A percentile compares a stretch with the other conserved stretches of the same genome.
phyloP scores from a whole-genome alignment of 257 asterid genomes.

The Mitragyna speciosa region DNA sequence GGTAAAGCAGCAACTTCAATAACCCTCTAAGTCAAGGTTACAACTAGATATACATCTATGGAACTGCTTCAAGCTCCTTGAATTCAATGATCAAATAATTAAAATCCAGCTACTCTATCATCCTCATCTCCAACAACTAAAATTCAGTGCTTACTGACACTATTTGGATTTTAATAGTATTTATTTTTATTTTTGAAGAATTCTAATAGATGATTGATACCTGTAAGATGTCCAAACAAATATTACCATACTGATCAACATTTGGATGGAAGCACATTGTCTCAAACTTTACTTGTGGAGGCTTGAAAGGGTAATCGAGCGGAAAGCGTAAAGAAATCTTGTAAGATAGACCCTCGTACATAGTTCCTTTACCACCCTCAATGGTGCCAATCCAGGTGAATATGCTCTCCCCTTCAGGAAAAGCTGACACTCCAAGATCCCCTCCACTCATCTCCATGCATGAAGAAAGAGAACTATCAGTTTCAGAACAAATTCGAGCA shows the following conservation, averaged over 20 bases:
- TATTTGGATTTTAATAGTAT: not conserved
- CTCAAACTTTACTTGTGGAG: constrained; percentile 75
- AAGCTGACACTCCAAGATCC: constrained; percentile 67
- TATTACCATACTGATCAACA: constrained; percentile 65
- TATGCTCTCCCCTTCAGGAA: constrained; percentile 70
- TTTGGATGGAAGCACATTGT: constrained; percentile 77
- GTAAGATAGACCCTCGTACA: constrained; percentile 61
- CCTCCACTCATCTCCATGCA: constrained; percentile 60
- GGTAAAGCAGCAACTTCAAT: not conserved
- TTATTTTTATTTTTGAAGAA: not conserved
- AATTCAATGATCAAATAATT: too few species aligned
- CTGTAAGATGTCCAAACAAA: constrained; percentile 77
- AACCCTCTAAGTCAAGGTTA: not conserved
- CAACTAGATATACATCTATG: too few species aligned
- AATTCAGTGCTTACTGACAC: not conserved
- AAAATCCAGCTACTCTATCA: not conserved
- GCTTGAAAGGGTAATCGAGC: constrained; percentile 77
- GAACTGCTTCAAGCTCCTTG: not conserved
- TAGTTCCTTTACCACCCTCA: constrained; percentile 63
- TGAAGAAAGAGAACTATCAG: not conserved
- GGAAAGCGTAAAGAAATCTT: constrained; percentile 63
- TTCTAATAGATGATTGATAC: constrained; percentile 25
- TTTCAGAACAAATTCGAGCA: not conserved
- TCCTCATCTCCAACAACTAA: too few species aligned
- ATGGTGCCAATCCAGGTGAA: constrained; percentile 70